Conservation (phyloP, 2,329 filamentous ascomycete genomes). For the Zymoseptoria crescenta region DNA sequence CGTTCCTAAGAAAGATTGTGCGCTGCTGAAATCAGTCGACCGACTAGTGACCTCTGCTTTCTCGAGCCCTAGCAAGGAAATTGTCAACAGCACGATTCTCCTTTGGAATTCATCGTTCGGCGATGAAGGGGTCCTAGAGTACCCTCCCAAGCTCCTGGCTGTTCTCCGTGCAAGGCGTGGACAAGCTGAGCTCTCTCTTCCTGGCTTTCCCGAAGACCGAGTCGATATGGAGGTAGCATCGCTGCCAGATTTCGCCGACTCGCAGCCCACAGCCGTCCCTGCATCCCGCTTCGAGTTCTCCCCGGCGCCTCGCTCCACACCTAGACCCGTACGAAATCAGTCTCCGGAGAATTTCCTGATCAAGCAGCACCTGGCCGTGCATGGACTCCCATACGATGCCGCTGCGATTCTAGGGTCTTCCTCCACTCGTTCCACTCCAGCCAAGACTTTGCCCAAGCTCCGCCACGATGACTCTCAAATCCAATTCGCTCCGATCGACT, state of each 20-base stretch:
- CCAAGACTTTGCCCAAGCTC: conserved; percentile 38
- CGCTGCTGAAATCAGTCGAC: conserved; percentile 48
- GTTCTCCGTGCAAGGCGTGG: conserved; percentile 55
- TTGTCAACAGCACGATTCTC: conserved; percentile 45
- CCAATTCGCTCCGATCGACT: conserved; percentile 62
- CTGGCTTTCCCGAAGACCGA: conserved; percentile 37
- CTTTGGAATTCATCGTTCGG: conserved; percentile 68
- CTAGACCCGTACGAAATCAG: neutral
- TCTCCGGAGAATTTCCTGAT: conserved; percentile 13
- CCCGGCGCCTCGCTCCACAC: neutral
- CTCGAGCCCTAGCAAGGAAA: conserved; percentile 42
- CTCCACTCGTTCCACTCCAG: neutral
- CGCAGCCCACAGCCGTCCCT: conserved; percentile 4
- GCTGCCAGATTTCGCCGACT: conserved; percentile 22
- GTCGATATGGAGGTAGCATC: conserved; percentile 30
- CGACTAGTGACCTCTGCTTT: conserved; percentile 47
- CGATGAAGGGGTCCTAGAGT: conserved; percentile 46
- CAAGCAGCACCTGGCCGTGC: conserved; percentile 16
- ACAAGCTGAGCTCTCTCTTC: conserved; percentile 45
- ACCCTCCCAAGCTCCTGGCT: conserved; percentile 56
- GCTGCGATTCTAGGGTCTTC: neutral
- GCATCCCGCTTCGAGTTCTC: neutral
- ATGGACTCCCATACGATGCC: conserved; percentile 7
- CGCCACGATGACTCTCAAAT: conserved; percentile 79
- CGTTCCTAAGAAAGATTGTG: conserved; percentile 51